A percentile compares a stretch with the other conserved stretches of the same genome.
These are phyloP conservation scores for Oryza longistaminata DNA, from an alignment of 176 grass and related monocot species.

Conservation along the genomic window DNA sequence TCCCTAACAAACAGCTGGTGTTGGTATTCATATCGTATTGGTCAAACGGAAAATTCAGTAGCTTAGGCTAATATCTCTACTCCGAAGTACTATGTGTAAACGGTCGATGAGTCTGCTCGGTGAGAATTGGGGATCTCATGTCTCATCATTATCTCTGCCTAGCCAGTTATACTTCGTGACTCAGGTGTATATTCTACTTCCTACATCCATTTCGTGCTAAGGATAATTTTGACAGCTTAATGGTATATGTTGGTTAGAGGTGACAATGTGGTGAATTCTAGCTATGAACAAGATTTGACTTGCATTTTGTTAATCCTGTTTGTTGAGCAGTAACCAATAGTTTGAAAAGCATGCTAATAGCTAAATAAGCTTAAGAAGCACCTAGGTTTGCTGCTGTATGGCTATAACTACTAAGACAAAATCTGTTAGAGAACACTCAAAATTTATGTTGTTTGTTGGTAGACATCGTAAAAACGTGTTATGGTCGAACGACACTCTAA, in stretches of 20 bases:
- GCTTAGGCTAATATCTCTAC: neutral
- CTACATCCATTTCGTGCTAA: slow-evolving; percentile 5
- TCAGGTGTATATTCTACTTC: slow-evolving; percentile 6
- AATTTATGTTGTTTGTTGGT: no score
- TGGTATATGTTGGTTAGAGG: neutral
- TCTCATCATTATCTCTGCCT: neutral
- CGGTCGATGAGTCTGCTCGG: neutral
- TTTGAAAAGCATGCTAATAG: slow-evolving; percentile 13
- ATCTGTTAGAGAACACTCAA: no score
- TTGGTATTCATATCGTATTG: neutral
- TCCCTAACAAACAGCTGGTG: neutral
- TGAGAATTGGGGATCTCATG: neutral
- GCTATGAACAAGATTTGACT: neutral
- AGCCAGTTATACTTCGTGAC: neutral
- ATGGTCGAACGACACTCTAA: no score
- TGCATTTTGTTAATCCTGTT: neutral
- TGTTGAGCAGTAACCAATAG: neutral
- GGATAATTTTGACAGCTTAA: neutral
- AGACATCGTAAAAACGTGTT: no score
- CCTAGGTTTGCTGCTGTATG: neutral
- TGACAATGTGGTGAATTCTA: neutral
- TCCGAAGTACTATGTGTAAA: neutral
- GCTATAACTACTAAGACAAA: neutral
- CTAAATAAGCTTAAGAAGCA: slow-evolving; percentile 14
- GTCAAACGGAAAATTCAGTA: neutral